Evolutionary conservation across 2,329 filamentous ascomycete genomes (phyloP).

Genomic region (Trichoderma asperellum): DNA sequence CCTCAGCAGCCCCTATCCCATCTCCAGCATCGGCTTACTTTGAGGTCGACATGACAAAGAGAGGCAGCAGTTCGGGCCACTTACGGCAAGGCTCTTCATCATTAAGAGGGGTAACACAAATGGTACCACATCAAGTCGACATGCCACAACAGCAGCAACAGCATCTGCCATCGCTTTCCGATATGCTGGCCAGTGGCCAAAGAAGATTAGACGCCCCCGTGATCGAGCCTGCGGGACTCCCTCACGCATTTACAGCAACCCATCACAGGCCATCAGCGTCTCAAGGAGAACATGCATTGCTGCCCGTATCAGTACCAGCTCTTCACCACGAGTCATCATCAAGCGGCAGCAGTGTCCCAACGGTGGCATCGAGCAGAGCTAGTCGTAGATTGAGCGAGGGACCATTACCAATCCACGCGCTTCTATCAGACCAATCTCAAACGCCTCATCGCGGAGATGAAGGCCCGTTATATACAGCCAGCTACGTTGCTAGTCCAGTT

Average conservation of each 20-base stretch:
- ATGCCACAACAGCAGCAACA: slow-evolving; percentile 43
- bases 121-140: slow-evolving; percentile 30
- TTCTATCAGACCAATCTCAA: slow-evolving; percentile 50
- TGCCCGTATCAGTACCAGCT: slow-evolving; percentile 41
- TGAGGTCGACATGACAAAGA: slow-evolving; percentile 40
- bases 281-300: slow-evolving; percentile 37
- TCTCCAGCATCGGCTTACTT: slow-evolving; percentile 49
- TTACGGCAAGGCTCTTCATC: slow-evolving; percentile 36
- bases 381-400: slow-evolving; percentile 54
- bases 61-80: slow-evolving; percentile 36
- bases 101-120: slow-evolving; percentile 36
- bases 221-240: not conserved
- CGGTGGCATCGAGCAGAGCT: slow-evolving; percentile 43
- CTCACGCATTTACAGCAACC: slow-evolving; percentile 37
- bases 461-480: slow-evolving; percentile 30
- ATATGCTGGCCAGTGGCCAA: slow-evolving; percentile 50
- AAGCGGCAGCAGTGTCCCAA: slow-evolving; percentile 48
- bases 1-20: slow-evolving; percentile 44
- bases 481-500: slow-evolving; percentile 36
- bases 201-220: slow-evolving; percentile 17
- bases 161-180: slow-evolving; percentile 52
- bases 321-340: slow-evolving; percentile 54
- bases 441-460: slow-evolving; percentile 23
- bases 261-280: slow-evolving; percentile 39
- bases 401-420: slow-evolving; percentile 57